Conservation (phyloP, 2,329 filamentous ascomycete genomes). For the Apiospora phragmitis region DNA sequence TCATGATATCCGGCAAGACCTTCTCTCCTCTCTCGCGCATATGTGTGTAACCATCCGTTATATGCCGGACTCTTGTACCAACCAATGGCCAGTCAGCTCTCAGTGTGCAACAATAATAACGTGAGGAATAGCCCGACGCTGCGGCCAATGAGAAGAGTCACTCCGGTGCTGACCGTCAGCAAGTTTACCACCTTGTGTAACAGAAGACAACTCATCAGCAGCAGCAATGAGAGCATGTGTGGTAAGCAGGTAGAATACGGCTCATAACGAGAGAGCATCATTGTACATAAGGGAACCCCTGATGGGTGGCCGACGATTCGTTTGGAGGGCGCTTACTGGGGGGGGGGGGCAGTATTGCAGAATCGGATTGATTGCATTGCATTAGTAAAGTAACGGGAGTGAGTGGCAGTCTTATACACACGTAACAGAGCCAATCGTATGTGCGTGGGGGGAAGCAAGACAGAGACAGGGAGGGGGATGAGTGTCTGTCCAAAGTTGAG, state of each 20-base stretch:
- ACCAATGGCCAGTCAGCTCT: neutral
- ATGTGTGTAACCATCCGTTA: neutral
- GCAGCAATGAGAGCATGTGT: neutral
- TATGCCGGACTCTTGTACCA: neutral
- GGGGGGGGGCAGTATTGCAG: neutral
- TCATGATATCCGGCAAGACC: neutral
- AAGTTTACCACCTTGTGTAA: neutral
- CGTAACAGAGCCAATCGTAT: neutral
- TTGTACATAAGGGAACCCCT: neutral
- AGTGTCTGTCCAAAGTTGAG: neutral
- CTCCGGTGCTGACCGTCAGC: neutral
- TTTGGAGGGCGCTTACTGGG: neutral
- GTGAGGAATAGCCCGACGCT: neutral
- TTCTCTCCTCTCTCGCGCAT: neutral
- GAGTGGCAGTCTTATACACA: neutral
- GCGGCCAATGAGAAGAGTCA: neutral
- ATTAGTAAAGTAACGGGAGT: neutral
- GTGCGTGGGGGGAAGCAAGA: neutral
- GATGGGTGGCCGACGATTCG: neutral
- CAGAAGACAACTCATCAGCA: neutral
- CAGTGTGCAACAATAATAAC: neutral
- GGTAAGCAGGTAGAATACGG: neutral
- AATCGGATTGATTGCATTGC: neutral
- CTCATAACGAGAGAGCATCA: neutral
- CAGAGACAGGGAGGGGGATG: neutral